Evolutionary conservation across 345 rosid species (phyloP), one percentile per base, ranked within the genome.

Genomic region (Gossypium ekmanianum): DNA sequence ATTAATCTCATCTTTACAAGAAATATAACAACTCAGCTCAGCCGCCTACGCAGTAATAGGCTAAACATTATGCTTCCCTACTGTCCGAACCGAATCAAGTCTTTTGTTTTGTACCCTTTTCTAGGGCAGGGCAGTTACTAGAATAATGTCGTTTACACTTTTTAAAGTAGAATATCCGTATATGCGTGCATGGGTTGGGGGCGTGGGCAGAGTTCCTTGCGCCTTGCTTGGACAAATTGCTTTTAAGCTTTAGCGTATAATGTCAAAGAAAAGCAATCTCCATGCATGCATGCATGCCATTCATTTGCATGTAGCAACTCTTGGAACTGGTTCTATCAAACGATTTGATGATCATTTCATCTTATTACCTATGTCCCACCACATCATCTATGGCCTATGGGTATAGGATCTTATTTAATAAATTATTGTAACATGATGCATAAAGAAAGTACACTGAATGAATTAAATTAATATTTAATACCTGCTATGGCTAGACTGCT

Each of bases 11-110:
- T 55, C 20, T 43, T 34, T 20, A 11, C 18, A 48, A 48, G 66
- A 65, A 76, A 61, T 26, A 68, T 24, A 44, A 67, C 2, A 67
- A 43, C 50, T 55, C 68, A 12, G 78, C 50, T 55, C 68, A 12
- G 78, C 45, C 76, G 57, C 75, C 81, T 39, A 54, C 12, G 7
- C 24, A 54, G 67, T 29, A 52, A 16, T 61, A 62, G 51, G 67
- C 52, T 39, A 20, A 47, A 50, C 61, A 50, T 22, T 34, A 75
- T 67, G 79, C 74, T 79, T 7, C 77, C 62, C 41, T 61, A 61
- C 48, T 45, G 79, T 45, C 64, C 10, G 45, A 61, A 41, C 68
- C 17, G 13, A 14, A 63, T 6, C 54, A 44, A 58, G 6, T 26
- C 29, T 12, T 58, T 24, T 9, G 24, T 14, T 58, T 24, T 58